Percentiles rank a stretch among this genome's conserved stretches.
These are phyloP conservation scores for Rhizopogon roseolus DNA, from an alignment of 768 basidiomycete genomes.

Conservation along the genomic window DNA sequence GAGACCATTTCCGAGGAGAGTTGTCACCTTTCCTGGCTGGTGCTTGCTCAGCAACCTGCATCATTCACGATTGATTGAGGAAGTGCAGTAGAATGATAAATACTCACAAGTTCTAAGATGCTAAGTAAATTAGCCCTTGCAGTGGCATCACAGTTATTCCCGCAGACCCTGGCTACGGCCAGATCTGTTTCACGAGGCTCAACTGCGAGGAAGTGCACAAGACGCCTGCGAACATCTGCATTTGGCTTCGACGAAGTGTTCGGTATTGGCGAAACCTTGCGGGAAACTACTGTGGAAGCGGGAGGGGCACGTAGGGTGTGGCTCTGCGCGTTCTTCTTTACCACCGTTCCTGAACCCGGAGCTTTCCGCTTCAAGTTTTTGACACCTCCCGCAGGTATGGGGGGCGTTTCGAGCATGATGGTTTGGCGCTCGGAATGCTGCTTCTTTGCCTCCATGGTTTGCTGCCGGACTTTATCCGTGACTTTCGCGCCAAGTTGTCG, in stretches of 20 bases:
- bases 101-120: constrained; percentile 48
- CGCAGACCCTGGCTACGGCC: constrained; percentile 41
- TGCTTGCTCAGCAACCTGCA: constrained; percentile 48
- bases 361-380: constrained; percentile 42
- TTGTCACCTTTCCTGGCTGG: constrained; percentile 31
- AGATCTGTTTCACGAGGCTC: constrained; percentile 38
- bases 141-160: constrained; percentile 28
- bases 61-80: not conserved
- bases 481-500: constrained; percentile 48
- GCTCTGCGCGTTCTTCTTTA: constrained; percentile 11
- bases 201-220: constrained; percentile 50
- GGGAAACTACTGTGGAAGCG: constrained; percentile 22
- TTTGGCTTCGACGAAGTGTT: constrained; percentile 12
- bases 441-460: constrained; percentile 39
- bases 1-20: constrained; percentile 41
- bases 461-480: constrained; percentile 43
- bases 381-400: constrained; percentile 18
- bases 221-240: constrained; percentile 28
- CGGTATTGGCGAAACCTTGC: constrained; percentile 25
- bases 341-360: constrained; percentile 21
- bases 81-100: not conserved
- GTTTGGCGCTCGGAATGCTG: constrained; percentile 46
- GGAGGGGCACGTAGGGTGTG: constrained; percentile 26
- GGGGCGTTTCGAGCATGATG: constrained; percentile 36
- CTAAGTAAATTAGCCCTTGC: constrained; percentile 39